Percentiles rank a stretch among this genome's conserved stretches.
phyloP scores from a whole-genome alignment of 2,329 filamentous ascomycete genomes.

The Thielaviopsis punctulata region DNA sequence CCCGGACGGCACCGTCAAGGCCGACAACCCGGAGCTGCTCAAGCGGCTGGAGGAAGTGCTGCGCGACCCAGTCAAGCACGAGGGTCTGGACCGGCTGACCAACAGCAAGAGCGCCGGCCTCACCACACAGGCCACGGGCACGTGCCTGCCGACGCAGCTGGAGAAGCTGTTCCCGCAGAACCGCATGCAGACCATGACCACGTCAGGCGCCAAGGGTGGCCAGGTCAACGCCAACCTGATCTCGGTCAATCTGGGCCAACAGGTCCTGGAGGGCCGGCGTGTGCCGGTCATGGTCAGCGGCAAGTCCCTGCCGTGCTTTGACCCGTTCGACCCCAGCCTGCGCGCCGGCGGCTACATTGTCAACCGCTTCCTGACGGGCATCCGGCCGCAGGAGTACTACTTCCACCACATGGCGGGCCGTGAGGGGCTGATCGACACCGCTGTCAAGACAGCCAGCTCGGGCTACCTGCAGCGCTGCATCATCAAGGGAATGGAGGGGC shows the following conservation, averaged over 20 bases:
- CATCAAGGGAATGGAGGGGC: conserved; percentile 95
- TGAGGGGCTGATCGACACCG: conserved; percentile 96
- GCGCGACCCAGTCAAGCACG: conserved; percentile 80
- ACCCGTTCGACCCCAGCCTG: conserved; percentile 74
- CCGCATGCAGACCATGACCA: conserved; percentile 98
- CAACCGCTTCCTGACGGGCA: conserved; percentile 93
- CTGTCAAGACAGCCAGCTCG: conserved; percentile 93
- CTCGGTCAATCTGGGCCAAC: conserved; percentile 92
- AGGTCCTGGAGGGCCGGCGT: conserved; percentile 84
- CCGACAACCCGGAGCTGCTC: conserved; percentile 28
- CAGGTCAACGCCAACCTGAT: conserved; percentile 93
- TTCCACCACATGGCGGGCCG: conserved; percentile 99
- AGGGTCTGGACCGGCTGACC: conserved; percentile 74
- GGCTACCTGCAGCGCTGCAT: conserved; percentile 93
- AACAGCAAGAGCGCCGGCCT: conserved; percentile 53
- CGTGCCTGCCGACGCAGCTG: conserved; percentile 65
- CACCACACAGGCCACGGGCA: conserved; percentile 60
- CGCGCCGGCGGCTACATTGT: conserved; percentile 86
- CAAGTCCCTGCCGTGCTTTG: conserved; percentile 88
- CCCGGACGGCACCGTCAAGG: conserved; percentile 40
- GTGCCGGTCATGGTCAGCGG: conserved; percentile 97
- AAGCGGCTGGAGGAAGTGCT: conserved; percentile 69
- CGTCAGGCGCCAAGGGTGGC: conserved; percentile 85
- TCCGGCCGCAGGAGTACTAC: conserved; percentile 93
- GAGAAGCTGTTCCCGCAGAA: conserved; percentile 90